Base-by-base conservation (phyloP, 257 asterid species). In the Solanum piurae region DNA sequence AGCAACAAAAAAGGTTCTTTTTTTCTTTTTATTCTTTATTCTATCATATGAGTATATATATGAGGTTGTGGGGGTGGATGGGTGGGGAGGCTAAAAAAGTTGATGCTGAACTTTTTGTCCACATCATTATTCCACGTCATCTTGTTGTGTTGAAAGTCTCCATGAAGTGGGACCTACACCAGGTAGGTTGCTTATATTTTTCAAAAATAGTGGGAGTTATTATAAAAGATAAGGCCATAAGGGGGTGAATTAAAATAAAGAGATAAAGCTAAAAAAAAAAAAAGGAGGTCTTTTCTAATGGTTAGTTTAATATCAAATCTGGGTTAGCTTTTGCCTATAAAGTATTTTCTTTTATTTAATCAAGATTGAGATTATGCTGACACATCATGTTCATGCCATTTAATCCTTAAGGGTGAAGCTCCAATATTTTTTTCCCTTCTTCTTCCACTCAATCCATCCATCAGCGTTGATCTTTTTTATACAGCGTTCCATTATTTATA, bases 51-150 rank as follows among this genome's bases (percentile, higher is more conserved):
- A 3, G 2, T n/a, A n/a, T 62, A n/a, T 60, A 58, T 60, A 60
- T 60, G 27, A 58, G 27, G 66, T 7, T 21, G n/a, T 21, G 27
- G 27, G 13, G 37, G 5, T 13, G 33, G 37, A 4, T 13, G 33
- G 4, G 2, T n/a, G 5, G 34, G 91, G 42, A 25, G 88, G 79
- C 82, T 74, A 85, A n/a, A 71, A 86, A 92, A 89, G 94, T 91
- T 85, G 93, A 93, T 88, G 94, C 89, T 89, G 92, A 91, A 89
- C 98, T 91, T 95, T 94, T 93, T 91, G 93, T 91, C 91, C 95
- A 91, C 92, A 85, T 89, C 90, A 90, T 85, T 37, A 55, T 38
- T 89, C 84, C 88, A 88, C 89, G 89, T 95, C 94, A 92, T 89
- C 71, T 86, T 75, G 34, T 80, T 83, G 36, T 68, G 58, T 91